Conservation (phyloP, 345 rosid species). For the Hypericum androsaemum region DNA sequence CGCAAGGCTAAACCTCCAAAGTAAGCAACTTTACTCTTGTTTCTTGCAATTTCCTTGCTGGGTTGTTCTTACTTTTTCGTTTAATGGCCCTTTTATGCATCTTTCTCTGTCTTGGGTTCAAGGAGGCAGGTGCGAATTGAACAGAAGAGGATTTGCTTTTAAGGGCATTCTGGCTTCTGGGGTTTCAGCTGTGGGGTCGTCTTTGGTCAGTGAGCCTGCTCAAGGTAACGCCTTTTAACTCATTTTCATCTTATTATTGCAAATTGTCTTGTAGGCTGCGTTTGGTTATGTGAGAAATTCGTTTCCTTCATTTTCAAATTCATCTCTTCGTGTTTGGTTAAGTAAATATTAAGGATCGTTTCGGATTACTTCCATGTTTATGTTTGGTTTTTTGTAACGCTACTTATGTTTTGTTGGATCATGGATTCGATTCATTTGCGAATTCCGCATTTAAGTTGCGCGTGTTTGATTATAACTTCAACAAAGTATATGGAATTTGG, state of each 20-base stretch:
- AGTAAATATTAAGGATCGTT: no score
- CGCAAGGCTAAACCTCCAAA: constrained; percentile 23
- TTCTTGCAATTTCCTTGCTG: not conserved
- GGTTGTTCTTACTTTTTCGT: not conserved
- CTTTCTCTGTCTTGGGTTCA: constrained; percentile 10
- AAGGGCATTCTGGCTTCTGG: constrained; percentile 77
- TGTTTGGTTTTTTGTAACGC: no score
- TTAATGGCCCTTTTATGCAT: not conserved
- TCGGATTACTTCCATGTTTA: no score
- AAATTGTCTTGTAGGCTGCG: not conserved
- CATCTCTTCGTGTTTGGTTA: no score
- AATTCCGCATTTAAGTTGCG: no score
- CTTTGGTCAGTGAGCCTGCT: constrained; percentile 41
- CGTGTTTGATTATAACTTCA: no score
- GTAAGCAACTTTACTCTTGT: constrained; percentile 26
- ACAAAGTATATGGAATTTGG: no score
- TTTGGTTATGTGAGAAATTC: no score
- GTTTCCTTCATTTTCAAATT: no score
- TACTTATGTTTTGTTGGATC: no score
- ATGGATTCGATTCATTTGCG: no score
- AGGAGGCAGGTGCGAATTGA: constrained; percentile 61
- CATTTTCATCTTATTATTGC: not conserved
- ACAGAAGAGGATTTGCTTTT: constrained; percentile 56
- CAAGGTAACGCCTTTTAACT: constrained; percentile 32
- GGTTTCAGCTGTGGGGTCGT: constrained; percentile 45